Evolutionary conservation across 2,329 filamentous ascomycete species (phyloP), one percentile per base, ranked within the genome.

Genomic region (Fusarium sp.): DNA sequence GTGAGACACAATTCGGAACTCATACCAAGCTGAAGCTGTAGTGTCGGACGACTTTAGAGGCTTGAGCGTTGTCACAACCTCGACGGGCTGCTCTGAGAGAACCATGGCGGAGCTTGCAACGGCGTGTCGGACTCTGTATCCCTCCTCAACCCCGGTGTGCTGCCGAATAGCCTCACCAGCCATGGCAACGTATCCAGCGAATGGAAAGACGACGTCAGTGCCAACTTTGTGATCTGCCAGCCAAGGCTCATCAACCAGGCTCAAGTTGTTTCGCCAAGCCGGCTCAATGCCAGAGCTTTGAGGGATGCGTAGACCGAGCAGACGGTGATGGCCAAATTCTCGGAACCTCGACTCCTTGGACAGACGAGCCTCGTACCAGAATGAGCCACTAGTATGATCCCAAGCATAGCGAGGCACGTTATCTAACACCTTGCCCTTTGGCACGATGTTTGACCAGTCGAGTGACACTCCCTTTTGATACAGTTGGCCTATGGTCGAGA

Each of bases 181-280:
- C 47, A 51, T 51, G 31, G 47, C 8, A 7, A 51, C 34, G 13
- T 51, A 51, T 4, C 47, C 47, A 6, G 47, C 47, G 4, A 34
- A 34, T 3, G 47, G 47, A 51, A 51, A 51, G n/a, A 51, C 47
- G 23, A 51, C 47, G 23, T 51, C 28, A 23, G 28, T 23, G 1
- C 47, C 30, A 9, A 51, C 28, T 30, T 15, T 51, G 30, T 51
- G 47, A 30, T 51, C 47, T 4, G 11, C 16, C n/a, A 51, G 34
- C 47, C 47, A 51, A 9, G 47, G 16, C 31, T 34, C 16, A 7
- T 51, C 31, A 16, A 23, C 47, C 9, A 51, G 47, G 2, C 16
- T 37, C 47, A 51, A 23, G 31, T 34, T 51, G 47, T 51, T 51
- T 10, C 46, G 46, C 47, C 47, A 51, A 36, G 47, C 47, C 10